Base-by-base conservation (phyloP, 2,329 filamentous ascomycete species). In the Xylaria sp. region DNA sequence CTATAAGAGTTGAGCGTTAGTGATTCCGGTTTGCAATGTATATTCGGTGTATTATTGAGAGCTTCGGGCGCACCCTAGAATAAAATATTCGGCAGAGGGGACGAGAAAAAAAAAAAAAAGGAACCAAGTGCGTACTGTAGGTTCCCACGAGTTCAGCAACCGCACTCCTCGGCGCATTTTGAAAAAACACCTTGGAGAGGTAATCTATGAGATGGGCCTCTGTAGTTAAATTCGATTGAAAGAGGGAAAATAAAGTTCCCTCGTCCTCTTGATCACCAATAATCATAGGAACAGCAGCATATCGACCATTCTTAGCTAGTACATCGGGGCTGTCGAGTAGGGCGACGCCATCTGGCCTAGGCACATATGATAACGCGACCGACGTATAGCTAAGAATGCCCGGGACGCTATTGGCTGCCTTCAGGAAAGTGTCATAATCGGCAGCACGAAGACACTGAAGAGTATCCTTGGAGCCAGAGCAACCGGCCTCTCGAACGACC, bases 261-360 rank as follows among this genome's bases (percentile, higher is more conserved):
- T 94, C 90, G 71, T 94, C 91, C 78, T 93, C 90, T 74, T 92
- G 89, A 71, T 92, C 84, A 41, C 91, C 90, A 38, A 90, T 83
- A 58, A 89, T 88, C 71, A 88, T 82, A 2, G 87, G 87, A 0
- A 89, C 83, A 11, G 81, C 79, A 7, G 86, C 81, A 64, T 85
- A 88, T 63, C 81, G 80, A 13, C 87, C 86, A 0, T 73, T 69
- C 2, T 67, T 57, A 1, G 83, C 76, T 4, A 91, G 77, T 0
- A 81, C 56, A 0, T 93, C 90, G 0, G 90, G 87, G 5, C 85
- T 90, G 2, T 83, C 78, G 0, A 85, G 82, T 8, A 93, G 80
- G 4, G 83, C 81, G 1, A 72, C 82, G 27, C 89, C 88, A 67
- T 93, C 91, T 0, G 90, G 91, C 0, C 90, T 87, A 7, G 90